Evolutionary conservation across 768 basidiomycete species (phyloP), one percentile per base, ranked within the genome.

Genomic region (Dictyophora rubrovolvata): DNA sequence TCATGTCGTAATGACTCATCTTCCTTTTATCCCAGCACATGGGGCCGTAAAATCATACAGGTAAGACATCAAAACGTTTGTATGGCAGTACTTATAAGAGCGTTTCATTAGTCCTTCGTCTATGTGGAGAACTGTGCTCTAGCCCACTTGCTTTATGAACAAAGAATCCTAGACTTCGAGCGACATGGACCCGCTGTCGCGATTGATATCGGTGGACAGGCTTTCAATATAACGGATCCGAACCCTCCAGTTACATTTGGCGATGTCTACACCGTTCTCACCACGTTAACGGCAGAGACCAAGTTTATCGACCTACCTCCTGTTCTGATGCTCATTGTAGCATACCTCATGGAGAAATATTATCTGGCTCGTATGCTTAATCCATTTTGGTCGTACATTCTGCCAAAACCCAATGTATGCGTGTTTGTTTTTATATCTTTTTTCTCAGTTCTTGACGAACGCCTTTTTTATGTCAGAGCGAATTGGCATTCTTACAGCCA

Each of bases 121-220:
- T 87, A 87, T 63, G 87, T 89, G 61, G 88, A 89, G 70, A 90
- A 90, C 65, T 84, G 81, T 64, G 82, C 83, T 0, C 71, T 82
- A 0, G 83, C 86, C 0, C 88, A 90, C 66, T 71, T 89, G 18
- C 78, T 77, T 63, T 89, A 89, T 68, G 87, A 90, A 69, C 77
- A 76, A 60, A 80, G 86, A 14, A 79, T 90, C 35, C 71, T 86
- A 55, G 86, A 87, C 55, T 16, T 59, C 11, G 54, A 9, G n/a
- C 18, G 11, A 21, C 7, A 18, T 18, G 23, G 49, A 20, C 22
- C 55, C 3, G 11, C 17, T 16, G 22, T 20, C 12, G 7, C 18
- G 3, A 83, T 85, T 1, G 85, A 89, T 67, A 80, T 90, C 53
- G 85, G 87, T 12, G 88, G 88, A 1, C 80, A 86, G 64, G 78